phyloP scores from a whole-genome alignment of 2,329 filamentous ascomycete species.

The Arthrobotrys pseudoclavata region DNA sequence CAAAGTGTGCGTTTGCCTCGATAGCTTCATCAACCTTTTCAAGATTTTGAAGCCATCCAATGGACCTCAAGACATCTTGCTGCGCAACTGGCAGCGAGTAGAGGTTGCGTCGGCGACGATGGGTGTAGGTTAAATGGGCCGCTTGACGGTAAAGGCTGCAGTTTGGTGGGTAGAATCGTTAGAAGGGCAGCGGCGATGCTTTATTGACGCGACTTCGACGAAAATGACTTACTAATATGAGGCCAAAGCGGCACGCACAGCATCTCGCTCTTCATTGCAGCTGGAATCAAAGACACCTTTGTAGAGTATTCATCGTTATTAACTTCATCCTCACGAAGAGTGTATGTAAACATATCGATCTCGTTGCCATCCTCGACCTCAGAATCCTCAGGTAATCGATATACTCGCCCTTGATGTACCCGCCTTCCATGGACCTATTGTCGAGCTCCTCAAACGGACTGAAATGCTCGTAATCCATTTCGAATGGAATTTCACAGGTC shows the following conservation, averaged over 20 bases:
- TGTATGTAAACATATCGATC: background rate
- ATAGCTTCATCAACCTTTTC: slow-evolving; percentile 87
- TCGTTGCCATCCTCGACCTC: background rate
- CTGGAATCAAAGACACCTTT: slow-evolving; percentile 40
- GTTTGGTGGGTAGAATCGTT: background rate
- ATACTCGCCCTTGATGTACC: background rate
- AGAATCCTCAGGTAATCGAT: background rate
- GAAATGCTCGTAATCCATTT: slow-evolving; percentile 22
- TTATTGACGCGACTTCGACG: background rate
- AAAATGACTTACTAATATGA: slow-evolving; percentile 49
- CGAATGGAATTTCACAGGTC: background rate
- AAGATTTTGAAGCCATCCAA: slow-evolving; percentile 84
- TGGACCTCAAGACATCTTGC: slow-evolving; percentile 84
- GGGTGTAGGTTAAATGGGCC: slow-evolving; percentile 90
- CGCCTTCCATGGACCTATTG: background rate
- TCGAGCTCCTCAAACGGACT: slow-evolving; percentile 13
- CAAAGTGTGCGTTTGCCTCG: slow-evolving; percentile 85
- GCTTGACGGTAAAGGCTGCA: slow-evolving; percentile 66
- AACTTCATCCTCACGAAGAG: slow-evolving; percentile 18
- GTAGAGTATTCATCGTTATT: slow-evolving; percentile 7
- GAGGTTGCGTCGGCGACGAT: slow-evolving; percentile 89
- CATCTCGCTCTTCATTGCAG: slow-evolving; percentile 41
- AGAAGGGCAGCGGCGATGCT: background rate
- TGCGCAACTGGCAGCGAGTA: slow-evolving; percentile 88
- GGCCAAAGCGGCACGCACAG: slow-evolving; percentile 28